phyloP scores from a whole-genome alignment of 768 basidiomycete genomes.

The Rhizopogon vulgaris region DNA sequence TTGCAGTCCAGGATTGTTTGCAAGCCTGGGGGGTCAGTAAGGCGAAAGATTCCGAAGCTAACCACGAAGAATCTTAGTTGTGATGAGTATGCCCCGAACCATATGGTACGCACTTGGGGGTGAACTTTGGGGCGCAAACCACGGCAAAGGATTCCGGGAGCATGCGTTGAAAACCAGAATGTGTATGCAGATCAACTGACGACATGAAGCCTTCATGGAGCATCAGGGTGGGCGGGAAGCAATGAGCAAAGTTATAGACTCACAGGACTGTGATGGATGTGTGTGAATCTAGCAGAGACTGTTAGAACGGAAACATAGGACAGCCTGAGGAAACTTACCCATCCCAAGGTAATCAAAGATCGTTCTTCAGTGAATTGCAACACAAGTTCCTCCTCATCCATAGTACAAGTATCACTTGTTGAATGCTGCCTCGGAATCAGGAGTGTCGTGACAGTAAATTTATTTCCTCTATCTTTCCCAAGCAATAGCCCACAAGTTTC shows the following conservation, averaged over 20 bases:
- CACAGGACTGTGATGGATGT: slow-evolving; percentile 84
- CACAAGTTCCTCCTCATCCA: slow-evolving; percentile 86
- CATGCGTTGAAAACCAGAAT: slow-evolving; percentile 84
- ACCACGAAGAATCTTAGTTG: background rate
- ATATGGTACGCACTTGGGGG: slow-evolving; percentile 52
- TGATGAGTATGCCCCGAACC: slow-evolving; percentile 2
- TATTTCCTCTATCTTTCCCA: slow-evolving; percentile 56
- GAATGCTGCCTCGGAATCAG: slow-evolving; percentile 86
- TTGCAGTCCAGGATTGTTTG: slow-evolving; percentile 62
- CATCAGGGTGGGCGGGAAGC: slow-evolving; percentile 2
- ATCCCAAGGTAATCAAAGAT: slow-evolving; percentile 81
- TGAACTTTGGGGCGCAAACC: slow-evolving; percentile 79
- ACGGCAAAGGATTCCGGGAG: slow-evolving; percentile 90
- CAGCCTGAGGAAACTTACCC: slow-evolving; percentile 47
- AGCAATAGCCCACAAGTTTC: slow-evolving; percentile 87
- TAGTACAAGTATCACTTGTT: slow-evolving; percentile 88
- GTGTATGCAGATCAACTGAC: slow-evolving; percentile 88
- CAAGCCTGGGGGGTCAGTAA: slow-evolving; percentile 84
- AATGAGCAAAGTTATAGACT: slow-evolving; percentile 18
- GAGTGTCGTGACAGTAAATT: slow-evolving; percentile 71
- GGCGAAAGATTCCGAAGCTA: slow-evolving; percentile 80
- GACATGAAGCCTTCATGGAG: slow-evolving; percentile 74
- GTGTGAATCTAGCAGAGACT: slow-evolving; percentile 68
- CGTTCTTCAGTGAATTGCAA: slow-evolving; percentile 79
- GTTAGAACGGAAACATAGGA: background rate